Base-by-base conservation (phyloP, 768 basidiomycete genomes). In the Dentipellis sp. region DNA sequence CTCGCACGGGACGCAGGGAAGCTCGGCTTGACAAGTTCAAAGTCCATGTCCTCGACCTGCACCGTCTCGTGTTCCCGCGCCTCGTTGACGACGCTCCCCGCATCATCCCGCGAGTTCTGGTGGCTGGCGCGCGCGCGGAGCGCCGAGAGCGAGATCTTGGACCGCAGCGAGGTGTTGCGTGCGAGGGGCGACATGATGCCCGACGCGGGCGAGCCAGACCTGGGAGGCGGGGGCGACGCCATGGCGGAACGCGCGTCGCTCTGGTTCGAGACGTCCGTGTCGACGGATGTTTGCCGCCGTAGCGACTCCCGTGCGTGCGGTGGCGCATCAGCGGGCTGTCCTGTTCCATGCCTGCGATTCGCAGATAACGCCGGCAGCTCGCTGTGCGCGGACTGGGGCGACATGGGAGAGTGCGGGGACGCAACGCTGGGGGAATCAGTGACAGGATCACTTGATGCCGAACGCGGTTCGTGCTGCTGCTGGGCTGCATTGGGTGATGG, bases 21-120 rank as follows among this genome's bases (percentile, higher is more conserved):
- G n/a, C 70, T 74, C 0, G 88, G 89, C 21, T 79, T 74, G 36
- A 91, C 75, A 12, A 91, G 78, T 69, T 90, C 86, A 60, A 92
- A 91, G 61, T 91, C 88, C 75, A 83, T 84, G 65, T 91, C 85
- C 65, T 87, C 73, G 8, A 91, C 84, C 55, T 91, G 88, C 5
- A 90, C 75, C 1, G 79, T 81, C 61, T 86, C 63, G 10, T 54
- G 54, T 14, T 64, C 67, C 8, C 66, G 64, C 6, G 53, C 56
- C 2, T 21, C 71, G 67, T 57, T 67, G 72, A 58, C 29, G 60
- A 50, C 46, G 65, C 62, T 63, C 49, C 68, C 62, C 11, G 70
- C 68, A 38, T 73, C 75, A 19, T 68, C 19, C 53, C 65, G 67
- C 50, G 55, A 19, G 5, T 50, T 54, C n/a, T 63, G 69, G 23